Base-by-base conservation (phyloP, 2,329 filamentous ascomycete genomes). In the Camillea tinctor region DNA sequence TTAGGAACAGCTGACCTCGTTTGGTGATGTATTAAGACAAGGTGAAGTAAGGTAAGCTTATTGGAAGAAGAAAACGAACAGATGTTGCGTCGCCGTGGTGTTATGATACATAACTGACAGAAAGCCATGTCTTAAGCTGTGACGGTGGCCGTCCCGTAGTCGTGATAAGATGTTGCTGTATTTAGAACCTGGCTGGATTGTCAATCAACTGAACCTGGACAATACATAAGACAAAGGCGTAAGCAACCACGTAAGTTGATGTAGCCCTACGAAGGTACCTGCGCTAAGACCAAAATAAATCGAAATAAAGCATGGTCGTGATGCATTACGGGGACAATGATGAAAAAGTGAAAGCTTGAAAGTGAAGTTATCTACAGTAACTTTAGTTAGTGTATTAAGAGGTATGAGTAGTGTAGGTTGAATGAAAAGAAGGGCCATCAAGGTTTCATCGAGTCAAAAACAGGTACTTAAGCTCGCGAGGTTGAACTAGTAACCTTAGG, bases 121-220 rank as follows among this genome's bases (percentile, higher is more conserved):
- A n/a, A n/a, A n/a, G n/a, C n/a, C n/a, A 15, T 54, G 52, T 54
- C 52, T 54, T 40, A 48, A 54, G 36, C 26, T 48, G 30, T 1
- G 52, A 54, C 52, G 23, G 52, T 54, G n/a, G 24, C 30, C 24
- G 23, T 53, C 30, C 52, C 22, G 52, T 54, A n/a, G 24, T 20
- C 24, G 23, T 53, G 19, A n/a, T 53, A n/a, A n/a, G 15, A 13
- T 19, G 51, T 53, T 36, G 22, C 36, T 44, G 36, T 44, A 44
- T 44, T 44, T 44, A 44, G 36, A 44, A 44, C 13, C 36, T 11
- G 36, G 36, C 36, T 40, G 36, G 9, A 52, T 52, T n/a, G n/a
- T n/a, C n/a, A n/a, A 20, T 52, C 51, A n/a, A 52, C n/a, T 15
- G 22, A 26, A 22, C 24, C 30, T 24, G 51, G 51, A 52, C n/a